Evolutionary conservation across 2,329 filamentous ascomycete species (phyloP), one percentile per base, ranked within the genome.

Genomic region (Dactylellina cionopaga): DNA sequence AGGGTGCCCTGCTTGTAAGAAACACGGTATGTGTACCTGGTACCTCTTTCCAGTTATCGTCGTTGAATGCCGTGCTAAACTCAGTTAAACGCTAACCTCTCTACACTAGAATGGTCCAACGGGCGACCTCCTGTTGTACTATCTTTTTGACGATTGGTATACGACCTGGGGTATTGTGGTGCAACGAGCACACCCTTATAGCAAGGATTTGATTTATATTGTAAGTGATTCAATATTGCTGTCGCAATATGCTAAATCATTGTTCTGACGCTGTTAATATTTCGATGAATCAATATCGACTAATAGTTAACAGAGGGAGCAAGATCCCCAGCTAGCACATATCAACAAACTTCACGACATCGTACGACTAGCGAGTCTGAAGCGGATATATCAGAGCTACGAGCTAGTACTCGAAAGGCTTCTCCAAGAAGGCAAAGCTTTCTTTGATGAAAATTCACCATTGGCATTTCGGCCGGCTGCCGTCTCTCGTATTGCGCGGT

Each of bases 91-190:
- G 3, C 25, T 3, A 19, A 22, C 5, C 25, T n/a, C n/a, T n/a
- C n/a, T n/a, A n/a, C n/a, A n/a, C 4, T 37, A 13, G 25, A 24
- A n/a, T 5, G n/a, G 29, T 43, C 87, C 88, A 74, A 83, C 84
- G 0, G 83, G 87, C 0, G 87, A 86, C 24, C 76, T 89, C 9
- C 80, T 89, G 1, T 87, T 89, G 77, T 89, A 88, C 77, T 89
- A 89, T 37, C 82, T 89, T 1, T 89, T 89, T 75, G 87, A 89
- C 76, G 88, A 89, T 76, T 89, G 87, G 87, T 83, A 85, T 52
- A 86, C 86, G 5, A 88, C 85, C 54, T 89, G 88, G 77, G 83
- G 83, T 19, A 81, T 89, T 4, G 84, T 89, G 41, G 85, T 86
- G 1, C 83, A 85, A 17, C 82, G 84, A 58, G 85, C 88, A 66